Evolutionary conservation across 331 rosid genomes (phyloP), one percentile per base, ranked within the genome.

Genomic region (Rhamnella rubrinervis): DNA sequence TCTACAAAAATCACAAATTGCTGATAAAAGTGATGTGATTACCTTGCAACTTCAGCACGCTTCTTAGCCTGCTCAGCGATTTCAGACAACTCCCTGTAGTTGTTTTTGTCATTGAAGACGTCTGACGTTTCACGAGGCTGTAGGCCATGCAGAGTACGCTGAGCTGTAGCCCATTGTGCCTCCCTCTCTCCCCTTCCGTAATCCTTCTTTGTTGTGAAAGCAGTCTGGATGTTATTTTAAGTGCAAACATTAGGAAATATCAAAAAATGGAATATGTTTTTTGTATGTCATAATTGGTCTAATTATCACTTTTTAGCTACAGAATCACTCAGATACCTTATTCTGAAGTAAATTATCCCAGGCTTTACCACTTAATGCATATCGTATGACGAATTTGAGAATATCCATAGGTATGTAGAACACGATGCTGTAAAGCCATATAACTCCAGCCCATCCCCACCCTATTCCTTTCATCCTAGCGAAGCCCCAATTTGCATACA

Each of bases 391-490:
- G 83, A 88, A 84, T 71, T 92, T 90, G 0, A 92, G 83, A 62
- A 89, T 1, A 62, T 92, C 98, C 62, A 92, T 58, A 19, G 98
- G 98, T 28, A 92, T 3, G 74, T 92, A 92, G 77, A 78, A 76
- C 68, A 90, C 0, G 17, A 90, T 60, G 87, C 90, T 92, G 79
- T 85, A 92, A 65, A 86, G 61, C 98, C 97, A 92, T 63, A 92
- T 88, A 2, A 92, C 79, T 26, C 86, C 98, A 6, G 98, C 98
- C 98, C 98, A 92, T 46, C 96, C 88, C 98, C 98, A 92, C 37
- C 98, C 97, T 59, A 88, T 77, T 9, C 93, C 97, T 25, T 61
- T 49, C 6, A 92, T 83, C 10, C 75, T 67, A 41, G 98, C 98
- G 71, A 92, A 92, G 2, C 6, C 71, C 98, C 96, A 90, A 21